These are phyloP conservation scores for Rubia yunnanensis DNA, from an alignment of 257 asterid species.

Conservation along the genomic window DNA sequence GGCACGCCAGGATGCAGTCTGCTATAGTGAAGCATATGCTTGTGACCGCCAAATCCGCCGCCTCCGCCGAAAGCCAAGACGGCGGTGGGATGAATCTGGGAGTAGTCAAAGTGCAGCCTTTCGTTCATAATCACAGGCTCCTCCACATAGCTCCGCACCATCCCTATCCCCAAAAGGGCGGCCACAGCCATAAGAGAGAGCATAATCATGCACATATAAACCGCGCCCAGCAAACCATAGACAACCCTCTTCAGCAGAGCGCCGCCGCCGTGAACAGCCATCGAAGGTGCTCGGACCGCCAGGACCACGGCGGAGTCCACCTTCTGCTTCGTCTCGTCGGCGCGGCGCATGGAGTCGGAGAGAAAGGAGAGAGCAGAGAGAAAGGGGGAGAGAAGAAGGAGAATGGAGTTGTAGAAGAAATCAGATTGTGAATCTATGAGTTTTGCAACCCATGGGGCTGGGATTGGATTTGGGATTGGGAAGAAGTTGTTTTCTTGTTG, in stretches of 20 bases:
- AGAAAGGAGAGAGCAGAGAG: slow-evolving; percentile 8
- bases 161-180: slow-evolving; percentile 43
- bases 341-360: slow-evolving; percentile 12
- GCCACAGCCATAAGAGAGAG: slow-evolving; percentile 30
- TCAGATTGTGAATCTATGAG: slow-evolving; percentile 30
- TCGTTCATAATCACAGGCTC: slow-evolving; percentile 48
- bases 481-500: background rate
- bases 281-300: slow-evolving; percentile 15
- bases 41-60: slow-evolving; percentile 10
- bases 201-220: slow-evolving; percentile 40
- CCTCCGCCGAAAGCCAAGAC: slow-evolving; percentile 18
- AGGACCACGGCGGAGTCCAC: slow-evolving; percentile 9
- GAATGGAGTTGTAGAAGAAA: slow-evolving; percentile 20
- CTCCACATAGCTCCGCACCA: slow-evolving; percentile 58
- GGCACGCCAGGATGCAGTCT: slow-evolving; percentile 27
- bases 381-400: slow-evolving; percentile 20
- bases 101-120: slow-evolving; percentile 55
- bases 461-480: slow-evolving; percentile 24
- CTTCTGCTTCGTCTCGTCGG: slow-evolving; percentile 5
- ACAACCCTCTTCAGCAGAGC: slow-evolving; percentile 36
- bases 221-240: slow-evolving; percentile 61
- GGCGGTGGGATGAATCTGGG: slow-evolving; percentile 52
- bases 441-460: slow-evolving; percentile 26
- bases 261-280: slow-evolving; percentile 11
- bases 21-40: background rate